Conservation (phyloP, 1,284 basidiomycete genomes). For the Vanrija humicola region DNA sequence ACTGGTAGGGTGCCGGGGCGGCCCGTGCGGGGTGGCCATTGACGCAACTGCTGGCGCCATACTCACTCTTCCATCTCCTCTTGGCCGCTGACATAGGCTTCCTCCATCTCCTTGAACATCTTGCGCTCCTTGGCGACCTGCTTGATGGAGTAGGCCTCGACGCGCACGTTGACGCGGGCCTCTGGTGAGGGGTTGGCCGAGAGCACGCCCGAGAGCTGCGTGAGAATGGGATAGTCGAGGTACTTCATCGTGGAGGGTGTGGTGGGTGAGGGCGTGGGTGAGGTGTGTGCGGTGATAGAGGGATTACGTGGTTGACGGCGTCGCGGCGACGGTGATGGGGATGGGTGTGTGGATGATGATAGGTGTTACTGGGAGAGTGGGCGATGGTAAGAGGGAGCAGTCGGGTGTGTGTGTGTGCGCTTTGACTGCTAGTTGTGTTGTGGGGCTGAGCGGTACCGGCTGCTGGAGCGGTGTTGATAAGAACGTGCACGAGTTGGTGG, state of each 20-base stretch:
- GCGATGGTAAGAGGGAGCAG: too few species aligned
- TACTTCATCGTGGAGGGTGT: constrained; percentile 68
- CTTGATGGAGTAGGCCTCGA: constrained; percentile 98
- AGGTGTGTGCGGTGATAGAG: neutral
- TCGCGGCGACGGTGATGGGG: neutral
- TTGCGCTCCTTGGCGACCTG: constrained; percentile 95
- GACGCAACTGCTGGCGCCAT: neutral
- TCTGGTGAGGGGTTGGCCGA: constrained; percentile 68
- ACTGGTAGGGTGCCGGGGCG: neutral
- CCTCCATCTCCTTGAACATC: constrained; percentile 87
- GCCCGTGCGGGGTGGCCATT: too few species aligned
- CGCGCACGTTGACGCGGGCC: constrained; percentile 83
- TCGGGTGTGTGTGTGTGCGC: neutral
- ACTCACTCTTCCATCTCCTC: constrained; percentile 49
- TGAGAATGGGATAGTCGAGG: constrained; percentile 77
- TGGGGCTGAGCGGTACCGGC: neutral
- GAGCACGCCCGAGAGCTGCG: constrained; percentile 73
- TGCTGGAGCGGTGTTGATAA: neutral
- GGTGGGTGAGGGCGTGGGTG: neutral
- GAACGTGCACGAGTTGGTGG: too few species aligned
- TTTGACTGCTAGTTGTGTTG: neutral
- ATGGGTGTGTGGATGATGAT: neutral
- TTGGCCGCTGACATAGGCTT: constrained; percentile 60
- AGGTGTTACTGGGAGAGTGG: neutral
- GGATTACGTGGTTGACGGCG: neutral